Evolutionary conservation across 805 yeast genomes (phyloP).

Genomic region (Candida suzukii): DNA sequence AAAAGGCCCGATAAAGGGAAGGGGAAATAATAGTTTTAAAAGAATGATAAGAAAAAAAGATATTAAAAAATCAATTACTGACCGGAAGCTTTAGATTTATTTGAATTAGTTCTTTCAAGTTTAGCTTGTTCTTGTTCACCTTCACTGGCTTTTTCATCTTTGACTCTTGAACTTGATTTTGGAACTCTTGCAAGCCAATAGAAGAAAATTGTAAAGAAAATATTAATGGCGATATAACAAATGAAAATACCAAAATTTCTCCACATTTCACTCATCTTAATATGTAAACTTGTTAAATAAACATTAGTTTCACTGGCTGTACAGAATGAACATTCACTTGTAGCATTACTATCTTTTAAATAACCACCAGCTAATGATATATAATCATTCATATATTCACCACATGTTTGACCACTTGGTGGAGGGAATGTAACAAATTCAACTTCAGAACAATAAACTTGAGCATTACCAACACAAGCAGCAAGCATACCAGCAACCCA

Average conservation of each 20-base stretch:
- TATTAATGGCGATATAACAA: constrained; percentile 40
- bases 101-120: constrained; percentile 1
- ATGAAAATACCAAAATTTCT: constrained; percentile 52
- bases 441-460: constrained; percentile 37
- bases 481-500: constrained; percentile 49
- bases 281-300: constrained; percentile 25
- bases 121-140: background rate
- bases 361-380: constrained; percentile 40
- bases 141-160: background rate
- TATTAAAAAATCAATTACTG: too few relatives aligned
- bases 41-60: too few relatives aligned
- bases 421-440: constrained; percentile 48
- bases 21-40: too few relatives aligned
- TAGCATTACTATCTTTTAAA: constrained; percentile 31
- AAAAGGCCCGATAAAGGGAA: too few relatives aligned
- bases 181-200: constrained; percentile 67
- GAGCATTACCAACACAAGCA: constrained; percentile 45
- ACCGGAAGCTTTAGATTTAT: background rate
- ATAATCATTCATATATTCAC: constrained; percentile 38
- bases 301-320: constrained; percentile 48
- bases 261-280: constrained; percentile 48
- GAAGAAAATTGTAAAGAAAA: constrained; percentile 21
- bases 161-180: background rate
- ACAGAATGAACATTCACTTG: constrained; percentile 58
- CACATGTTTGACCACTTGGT: constrained; percentile 51